Conservation (phyloP, 495 filamentous ascomycete species). For the Jackrogersella multiformis region DNA sequence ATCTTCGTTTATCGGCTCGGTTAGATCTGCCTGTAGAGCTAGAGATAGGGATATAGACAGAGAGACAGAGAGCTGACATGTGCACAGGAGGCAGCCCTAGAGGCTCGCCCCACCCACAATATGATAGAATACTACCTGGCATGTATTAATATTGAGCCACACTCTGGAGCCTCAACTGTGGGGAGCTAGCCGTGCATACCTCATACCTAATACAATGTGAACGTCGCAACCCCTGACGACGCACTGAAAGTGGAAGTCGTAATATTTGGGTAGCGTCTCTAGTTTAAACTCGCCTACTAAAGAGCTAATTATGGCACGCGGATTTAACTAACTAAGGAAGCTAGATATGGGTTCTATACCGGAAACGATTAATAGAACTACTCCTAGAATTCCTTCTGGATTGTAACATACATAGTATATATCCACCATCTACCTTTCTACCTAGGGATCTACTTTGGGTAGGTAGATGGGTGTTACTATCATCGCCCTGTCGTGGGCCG, state of each 20-base stretch:
- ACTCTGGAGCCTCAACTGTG: slow-evolving; percentile 27
- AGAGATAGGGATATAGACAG: too few species aligned
- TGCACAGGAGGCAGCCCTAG: slow-evolving; percentile 5
- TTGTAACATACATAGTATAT: too few species aligned
- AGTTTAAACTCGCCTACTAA: neutral
- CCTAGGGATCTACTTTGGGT: too few species aligned
- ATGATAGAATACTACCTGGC: neutral
- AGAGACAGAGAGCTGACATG: neutral
- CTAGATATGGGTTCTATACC: neutral
- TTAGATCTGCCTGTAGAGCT: slow-evolving; percentile 21
- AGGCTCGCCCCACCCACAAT: neutral
- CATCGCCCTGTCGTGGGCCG: neutral
- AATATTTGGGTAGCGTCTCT: slow-evolving; percentile 7
- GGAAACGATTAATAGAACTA: slow-evolving; percentile 11
- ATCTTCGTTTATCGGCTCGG: slow-evolving; percentile 21
- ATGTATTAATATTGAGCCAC: slow-evolving; percentile 16
- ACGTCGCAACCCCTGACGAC: slow-evolving; percentile 24
- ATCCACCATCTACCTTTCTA: too few species aligned
- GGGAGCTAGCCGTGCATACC: slow-evolving; percentile 6
- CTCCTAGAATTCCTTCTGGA: neutral
- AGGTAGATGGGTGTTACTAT: neutral
- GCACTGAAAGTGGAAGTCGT: slow-evolving; percentile 4
- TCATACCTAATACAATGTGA: slow-evolving; percentile 12
- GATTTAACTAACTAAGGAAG: neutral
- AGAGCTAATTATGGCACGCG: neutral